phyloP scores from a whole-genome alignment of 805 yeast genomes.

The Schwanniomyces pseudopolymorphus region DNA sequence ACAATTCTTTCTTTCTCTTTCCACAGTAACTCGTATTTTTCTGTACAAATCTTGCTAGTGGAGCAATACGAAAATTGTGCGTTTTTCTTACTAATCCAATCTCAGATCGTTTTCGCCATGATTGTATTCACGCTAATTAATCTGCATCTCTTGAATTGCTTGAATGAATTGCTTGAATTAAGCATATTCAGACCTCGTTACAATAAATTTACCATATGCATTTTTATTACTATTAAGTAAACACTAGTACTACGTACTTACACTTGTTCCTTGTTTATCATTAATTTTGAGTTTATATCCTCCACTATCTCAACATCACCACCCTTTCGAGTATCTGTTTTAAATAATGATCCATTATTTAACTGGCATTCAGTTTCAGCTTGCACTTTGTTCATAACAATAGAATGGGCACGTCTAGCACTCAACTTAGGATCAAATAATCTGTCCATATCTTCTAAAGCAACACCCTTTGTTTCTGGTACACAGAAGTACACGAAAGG shows the following conservation, averaged over 20 bases:
- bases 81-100: no score
- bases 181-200: no score
- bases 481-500: slow-evolving; percentile 39
- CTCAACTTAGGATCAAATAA: slow-evolving; percentile 19
- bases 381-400: slow-evolving; percentile 14
- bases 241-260: background rate
- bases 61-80: no score
- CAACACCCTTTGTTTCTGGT: slow-evolving; percentile 40
- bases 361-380: slow-evolving; percentile 11
- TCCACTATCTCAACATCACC: slow-evolving; percentile 18
- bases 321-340: slow-evolving; percentile 20
- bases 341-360: slow-evolving; percentile 15
- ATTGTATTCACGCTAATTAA: no score
- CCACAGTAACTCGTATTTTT: background rate
- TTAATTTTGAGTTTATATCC: slow-evolving; percentile 1
- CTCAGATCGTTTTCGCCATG: no score
- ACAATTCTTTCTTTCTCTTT: background rate
- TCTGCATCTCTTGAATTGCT: no score
- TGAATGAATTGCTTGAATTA: no score
- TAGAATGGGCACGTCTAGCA: slow-evolving; percentile 22
- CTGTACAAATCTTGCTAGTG: no score
- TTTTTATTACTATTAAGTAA: background rate
- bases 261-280: background rate
- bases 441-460: slow-evolving; percentile 26
- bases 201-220: background rate